Evolutionary conservation across 345 rosid genomes (phyloP).

Genomic region (Salix exigua): DNA sequence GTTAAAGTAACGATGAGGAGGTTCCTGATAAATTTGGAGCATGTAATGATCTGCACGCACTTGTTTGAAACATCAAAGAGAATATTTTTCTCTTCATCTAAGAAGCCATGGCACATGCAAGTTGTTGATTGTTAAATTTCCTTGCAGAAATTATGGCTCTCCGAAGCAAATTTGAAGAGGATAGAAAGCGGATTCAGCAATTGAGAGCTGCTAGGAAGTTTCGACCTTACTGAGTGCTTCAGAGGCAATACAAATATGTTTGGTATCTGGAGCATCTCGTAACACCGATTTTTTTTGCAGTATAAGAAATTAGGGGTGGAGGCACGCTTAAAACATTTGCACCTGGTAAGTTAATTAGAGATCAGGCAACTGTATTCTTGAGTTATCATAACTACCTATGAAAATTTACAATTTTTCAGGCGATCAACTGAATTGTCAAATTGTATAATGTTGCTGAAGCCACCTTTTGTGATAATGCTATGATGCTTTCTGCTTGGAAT

Average conservation of each 20-base stretch:
- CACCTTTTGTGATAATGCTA: background rate
- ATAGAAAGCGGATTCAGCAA: conserved; percentile 80
- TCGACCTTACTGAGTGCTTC: conserved; percentile 58
- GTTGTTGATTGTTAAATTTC: background rate
- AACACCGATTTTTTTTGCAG: background rate
- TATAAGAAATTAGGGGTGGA: background rate
- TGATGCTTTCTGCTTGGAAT: background rate
- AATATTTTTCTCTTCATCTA: background rate
- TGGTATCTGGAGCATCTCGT: background rate
- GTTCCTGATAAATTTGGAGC: background rate
- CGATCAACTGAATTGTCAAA: background rate
- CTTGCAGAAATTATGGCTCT: conserved; percentile 73
- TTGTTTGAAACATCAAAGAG: background rate
- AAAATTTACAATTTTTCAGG: background rate
- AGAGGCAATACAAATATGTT: background rate
- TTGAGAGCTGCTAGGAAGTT: conserved; percentile 88
- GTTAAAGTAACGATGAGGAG: background rate
- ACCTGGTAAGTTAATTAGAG: background rate
- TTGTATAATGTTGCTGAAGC: background rate
- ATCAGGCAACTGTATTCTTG: background rate
- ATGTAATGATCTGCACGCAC: background rate
- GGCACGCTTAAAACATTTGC: background rate
- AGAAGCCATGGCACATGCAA: background rate
- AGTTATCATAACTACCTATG: background rate
- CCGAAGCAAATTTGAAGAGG: conserved; percentile 87